Base-by-base conservation (phyloP, 768 basidiomycete genomes). In the Chalciporus pseudorubinellus region DNA sequence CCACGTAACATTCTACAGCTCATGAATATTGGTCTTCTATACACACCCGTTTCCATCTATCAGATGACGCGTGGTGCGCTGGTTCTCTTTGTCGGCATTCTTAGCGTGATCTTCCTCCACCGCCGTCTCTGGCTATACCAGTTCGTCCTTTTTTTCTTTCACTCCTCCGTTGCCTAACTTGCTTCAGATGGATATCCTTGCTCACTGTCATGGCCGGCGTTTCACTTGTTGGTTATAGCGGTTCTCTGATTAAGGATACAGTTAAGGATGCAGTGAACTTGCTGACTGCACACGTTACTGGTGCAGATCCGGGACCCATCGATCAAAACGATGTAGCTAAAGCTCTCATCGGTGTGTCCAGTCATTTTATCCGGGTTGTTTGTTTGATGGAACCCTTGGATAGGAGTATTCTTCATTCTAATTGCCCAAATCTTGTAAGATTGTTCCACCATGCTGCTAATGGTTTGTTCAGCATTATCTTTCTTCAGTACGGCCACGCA, bases 41-140 rank as follows among this genome's bases (percentile, higher is more conserved):
- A 95, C 70, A 95, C 94, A 1, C 95, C 95, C 24, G 97, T 99
- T 48, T 94, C 91, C 39, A 92, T 98, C 60, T 98, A 92, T 75
- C 95, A 97, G 70, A 95, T 97, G 94, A 92, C 86, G 54, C 84
- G 89, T 52, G 94, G 95, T 45, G 88, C 92, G 39, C 83, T 97
- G 51, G 92, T 97, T 43, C 80, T 95, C 48, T 98, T 94, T 71
- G 95, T 98, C 53, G 95, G 93, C 41, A 64, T 90, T 49, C 81
- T 98, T 59, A 90, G 87, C 45, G 94, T 98, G 62, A 67, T 94
- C 50, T 98, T 98, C 78, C 83, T 99, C 52, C 81, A 78, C 44
- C 84, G 95, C 58, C 81, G 79, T 55, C 82, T 95, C 40, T 91
- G 84, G 82, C 75, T 90, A 48, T 95, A 95, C 68, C 94, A 97